Conservation (phyloP, 192 early-diverging fungal genomes). For the Podila clonocystis region DNA sequence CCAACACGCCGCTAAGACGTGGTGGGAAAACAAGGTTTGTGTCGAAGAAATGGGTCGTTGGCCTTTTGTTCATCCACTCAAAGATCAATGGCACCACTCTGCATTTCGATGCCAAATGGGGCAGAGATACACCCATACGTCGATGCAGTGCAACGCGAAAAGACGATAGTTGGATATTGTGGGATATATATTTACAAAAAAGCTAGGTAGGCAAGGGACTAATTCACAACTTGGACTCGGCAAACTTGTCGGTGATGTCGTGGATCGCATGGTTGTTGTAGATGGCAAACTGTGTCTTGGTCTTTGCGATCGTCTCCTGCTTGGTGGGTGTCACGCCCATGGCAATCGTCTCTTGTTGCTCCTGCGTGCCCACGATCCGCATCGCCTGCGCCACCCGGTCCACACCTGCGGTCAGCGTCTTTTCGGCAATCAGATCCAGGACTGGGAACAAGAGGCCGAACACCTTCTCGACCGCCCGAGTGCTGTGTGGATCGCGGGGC, state of each 20-base stretch:
- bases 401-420: conserved; percentile 9
- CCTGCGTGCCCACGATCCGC: conserved; percentile 16
- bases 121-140: background rate
- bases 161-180: background rate
- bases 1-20: no score
- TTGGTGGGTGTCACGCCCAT: conserved; percentile 20
- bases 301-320: conserved; percentile 11
- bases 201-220: background rate
- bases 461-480: conserved; percentile 5
- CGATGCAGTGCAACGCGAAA: background rate
- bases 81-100: background rate
- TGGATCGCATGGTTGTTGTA: conserved; percentile 33
- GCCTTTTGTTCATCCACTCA: no score
- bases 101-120: background rate
- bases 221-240: conserved; percentile 1
- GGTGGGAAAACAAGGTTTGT: no score
- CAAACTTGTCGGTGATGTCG: conserved; percentile 37
- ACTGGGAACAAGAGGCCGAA: conserved; percentile 15
- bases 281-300: conserved; percentile 15
- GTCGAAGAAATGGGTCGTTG: no score
- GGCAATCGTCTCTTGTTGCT: conserved; percentile 5
- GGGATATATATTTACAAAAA: background rate
- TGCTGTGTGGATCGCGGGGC: conserved; percentile 3
- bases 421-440: conserved; percentile 26
- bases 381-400: conserved; percentile 27